Evolutionary conservation across 768 basidiomycete species (phyloP).

Genomic region (Pleurotus cornucopiae): DNA sequence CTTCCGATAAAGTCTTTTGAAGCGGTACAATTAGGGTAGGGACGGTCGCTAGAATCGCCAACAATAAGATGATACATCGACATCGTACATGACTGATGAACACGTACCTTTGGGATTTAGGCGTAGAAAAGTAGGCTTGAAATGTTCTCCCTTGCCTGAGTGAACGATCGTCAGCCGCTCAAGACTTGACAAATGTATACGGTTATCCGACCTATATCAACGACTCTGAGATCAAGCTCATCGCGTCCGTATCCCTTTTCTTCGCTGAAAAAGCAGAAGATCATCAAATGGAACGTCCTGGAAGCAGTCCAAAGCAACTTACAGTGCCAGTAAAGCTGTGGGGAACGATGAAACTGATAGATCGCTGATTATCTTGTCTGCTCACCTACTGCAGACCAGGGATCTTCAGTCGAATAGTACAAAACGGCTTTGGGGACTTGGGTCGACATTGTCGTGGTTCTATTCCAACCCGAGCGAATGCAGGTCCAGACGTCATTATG

Average conservation of each 20-base stretch:
- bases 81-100: background rate
- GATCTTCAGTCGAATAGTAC: slow-evolving; percentile 58
- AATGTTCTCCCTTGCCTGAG: slow-evolving; percentile 72
- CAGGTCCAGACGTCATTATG: background rate
- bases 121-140: slow-evolving; percentile 67
- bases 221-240: slow-evolving; percentile 66
- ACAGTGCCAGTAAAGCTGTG: slow-evolving; percentile 55
- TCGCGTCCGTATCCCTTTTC: slow-evolving; percentile 86
- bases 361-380: background rate
- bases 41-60: slow-evolving; percentile 51
- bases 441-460: slow-evolving; percentile 22
- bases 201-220: slow-evolving; percentile 48
- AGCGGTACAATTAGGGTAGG: slow-evolving; percentile 86
- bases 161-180: background rate
- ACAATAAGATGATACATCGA: background rate
- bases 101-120: slow-evolving; percentile 69
- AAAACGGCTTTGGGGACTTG: slow-evolving; percentile 72
- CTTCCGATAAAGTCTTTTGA: slow-evolving; percentile 62
- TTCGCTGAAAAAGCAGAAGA: slow-evolving; percentile 26
- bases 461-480: slow-evolving; percentile 3
- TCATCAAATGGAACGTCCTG: slow-evolving; percentile 7
- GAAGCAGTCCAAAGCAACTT: slow-evolving; percentile 18
- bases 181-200: background rate
- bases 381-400: slow-evolving; percentile 66
- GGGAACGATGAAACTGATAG: background rate